Percentiles rank a stretch among this genome's conserved stretches.
Conservation (phyloP, 805 yeast genomes). For the Priceomyces castillae region DNA sequence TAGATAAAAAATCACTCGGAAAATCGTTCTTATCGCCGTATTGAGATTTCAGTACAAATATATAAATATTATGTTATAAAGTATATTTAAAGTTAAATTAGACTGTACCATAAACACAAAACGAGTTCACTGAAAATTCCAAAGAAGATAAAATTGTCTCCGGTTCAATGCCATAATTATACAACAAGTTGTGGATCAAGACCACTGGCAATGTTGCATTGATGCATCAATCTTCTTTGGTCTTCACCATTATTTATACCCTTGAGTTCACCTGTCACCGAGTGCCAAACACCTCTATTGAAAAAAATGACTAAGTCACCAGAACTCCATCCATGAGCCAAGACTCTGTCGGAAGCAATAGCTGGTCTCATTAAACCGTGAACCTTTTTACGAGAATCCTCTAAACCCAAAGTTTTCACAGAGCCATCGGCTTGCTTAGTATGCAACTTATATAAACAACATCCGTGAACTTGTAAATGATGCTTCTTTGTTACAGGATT, state of each 20-base stretch:
- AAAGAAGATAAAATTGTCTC: no score
- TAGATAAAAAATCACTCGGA: no score
- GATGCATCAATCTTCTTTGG: constrained; percentile 86
- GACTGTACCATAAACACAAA: no score
- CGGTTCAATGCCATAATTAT: background rate
- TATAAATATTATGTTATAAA: no score
- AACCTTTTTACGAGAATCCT: constrained; percentile 69
- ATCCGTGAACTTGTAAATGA: constrained; percentile 85
- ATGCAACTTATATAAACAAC: constrained; percentile 70
- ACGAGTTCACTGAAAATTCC: no score
- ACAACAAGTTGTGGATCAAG: constrained; percentile 49
- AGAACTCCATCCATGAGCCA: constrained; percentile 77
- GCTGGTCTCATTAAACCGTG: constrained; percentile 84
- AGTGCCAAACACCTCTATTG: constrained; percentile 89
- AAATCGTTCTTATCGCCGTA: no score
- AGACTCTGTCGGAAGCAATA: constrained; percentile 67
- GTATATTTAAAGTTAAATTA: no score
- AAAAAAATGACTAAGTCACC: constrained; percentile 86
- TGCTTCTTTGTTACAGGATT: constrained; percentile 82
- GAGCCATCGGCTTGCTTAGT: constrained; percentile 52
- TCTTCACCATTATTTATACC: constrained; percentile 48
- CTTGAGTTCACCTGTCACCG: constrained; percentile 84
- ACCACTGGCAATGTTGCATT: constrained; percentile 87
- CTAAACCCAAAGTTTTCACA: constrained; percentile 51
- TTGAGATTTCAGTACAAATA: no score